Evolutionary conservation across 176 grass and related monocot species (phyloP), one percentile per base, ranked within the genome.

Genomic region (Tuctoria greenei): DNA sequence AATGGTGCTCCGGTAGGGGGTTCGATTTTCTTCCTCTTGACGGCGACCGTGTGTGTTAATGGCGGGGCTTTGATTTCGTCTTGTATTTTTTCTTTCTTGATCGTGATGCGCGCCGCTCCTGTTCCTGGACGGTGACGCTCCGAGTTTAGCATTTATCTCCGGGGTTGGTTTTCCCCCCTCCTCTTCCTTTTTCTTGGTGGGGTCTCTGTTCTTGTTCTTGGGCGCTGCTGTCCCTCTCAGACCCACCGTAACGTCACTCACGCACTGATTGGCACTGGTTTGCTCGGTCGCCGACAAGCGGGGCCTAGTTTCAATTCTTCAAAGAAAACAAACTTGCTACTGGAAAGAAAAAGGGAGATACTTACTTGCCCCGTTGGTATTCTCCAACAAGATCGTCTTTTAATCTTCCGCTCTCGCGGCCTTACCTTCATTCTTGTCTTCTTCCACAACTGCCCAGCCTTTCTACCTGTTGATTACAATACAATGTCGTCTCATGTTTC

Each of bases 301-400:
- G 80, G 75, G n/a, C 68, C 23, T 20, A 42, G 42, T 61, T 69
- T 16, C 43, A 16, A 44, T 67, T 83, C 67, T 52, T 52, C 17
- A 52, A 52, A 52, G 25, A 72, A 87, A 65, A n/a, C 56, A 23
- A 28, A 34, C 43, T 23, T 17, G 18, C 28, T 64, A 52, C 27
- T 36, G 1, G 1, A 55, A 20, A 18, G 37, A 35, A 1, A 1
- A 81, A 67, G n/a, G 40, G 20, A 42, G 36, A 76, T 63, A 42
- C 78, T 76, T 63, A 42, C 78, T 76, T 86, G 63, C 64, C 64
- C 36, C 64, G 44, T 68, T 17, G 71, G 76, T 36, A 76, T 70
- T 86, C 66, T 81, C 57, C 71, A 45, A 38, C 36, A 81, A n/a
- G 73, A 64, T 47, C 1, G 2, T 4, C 9, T 51, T 25, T 21